Conservation (phyloP, 768 basidiomycete genomes). For the Suillus clintonianus region DNA sequence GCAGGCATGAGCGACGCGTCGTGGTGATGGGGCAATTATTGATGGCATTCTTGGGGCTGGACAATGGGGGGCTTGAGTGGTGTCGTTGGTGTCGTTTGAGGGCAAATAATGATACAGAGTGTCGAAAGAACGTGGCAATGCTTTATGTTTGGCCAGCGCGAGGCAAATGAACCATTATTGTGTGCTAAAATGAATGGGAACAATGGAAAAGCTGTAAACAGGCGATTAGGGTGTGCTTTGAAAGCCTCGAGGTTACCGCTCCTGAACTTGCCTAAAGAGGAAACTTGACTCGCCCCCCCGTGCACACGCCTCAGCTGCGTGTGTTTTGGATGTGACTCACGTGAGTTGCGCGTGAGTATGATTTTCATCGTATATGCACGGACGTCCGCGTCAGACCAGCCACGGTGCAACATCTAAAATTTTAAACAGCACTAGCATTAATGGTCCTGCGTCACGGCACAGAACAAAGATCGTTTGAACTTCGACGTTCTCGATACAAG, state of each 20-base stretch:
- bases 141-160: slow-evolving; percentile 29
- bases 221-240: slow-evolving; percentile 24
- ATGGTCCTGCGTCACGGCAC: too few species aligned
- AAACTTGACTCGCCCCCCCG: slow-evolving; percentile 23
- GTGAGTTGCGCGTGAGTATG: too few species aligned
- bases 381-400: too few species aligned
- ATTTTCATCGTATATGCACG: too few species aligned
- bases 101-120: slow-evolving; percentile 34
- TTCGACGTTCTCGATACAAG: too few species aligned
- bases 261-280: slow-evolving; percentile 22
- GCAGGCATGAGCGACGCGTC: slow-evolving; percentile 26
- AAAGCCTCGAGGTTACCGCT: slow-evolving; percentile 11
- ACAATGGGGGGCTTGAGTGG: slow-evolving; percentile 6
- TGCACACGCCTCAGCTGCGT: slow-evolving; percentile 1
- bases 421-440: too few species aligned
- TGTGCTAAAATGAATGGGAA: slow-evolving; percentile 20
- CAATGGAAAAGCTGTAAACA: slow-evolving; percentile 20
- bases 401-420: too few species aligned
- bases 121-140: slow-evolving; percentile 28
- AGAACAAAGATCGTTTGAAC: too few species aligned
- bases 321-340: neutral
- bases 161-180: slow-evolving; percentile 24
- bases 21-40: slow-evolving; percentile 45
- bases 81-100: slow-evolving; percentile 12
- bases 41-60: slow-evolving; percentile 34